Evolutionary conservation across 192 early-diverging fungal genomes (phyloP), one percentile per base, ranked within the genome.

Genomic region (Mortierella antarctica): DNA sequence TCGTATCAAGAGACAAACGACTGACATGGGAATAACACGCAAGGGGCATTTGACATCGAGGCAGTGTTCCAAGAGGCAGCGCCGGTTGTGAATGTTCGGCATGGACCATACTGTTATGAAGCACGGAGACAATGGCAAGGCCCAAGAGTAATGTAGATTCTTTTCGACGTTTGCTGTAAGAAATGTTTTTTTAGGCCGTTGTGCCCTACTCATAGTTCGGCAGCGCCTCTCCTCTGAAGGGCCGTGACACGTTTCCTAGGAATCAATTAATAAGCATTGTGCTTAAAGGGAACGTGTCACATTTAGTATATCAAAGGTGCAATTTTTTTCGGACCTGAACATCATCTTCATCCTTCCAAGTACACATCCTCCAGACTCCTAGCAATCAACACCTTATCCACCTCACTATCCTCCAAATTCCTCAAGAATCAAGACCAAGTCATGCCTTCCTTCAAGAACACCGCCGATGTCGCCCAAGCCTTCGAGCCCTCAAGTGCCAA

Each of bases 231-330:
- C 31, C 31, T 31, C 31, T 31, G 31, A 31, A 31, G 31, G 3
- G 45, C 48, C 42, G 63, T 67, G 72, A 66, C 64, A 67, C 56
- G 57, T 67, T 52, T 18, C 13, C 58, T n/a, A 52, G 21, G 49
- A 20, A 7, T 17, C 10, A 41, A 74, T 67, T 74, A 65, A 47
- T 74, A 17, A 67, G 56, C 63, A 62, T 13, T 21, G 4, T n/a
- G 46, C 45, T 51, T 59, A 40, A 41, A 52, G 63, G 57, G 65
- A 74, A 67, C 64, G 58, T 74, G 73, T 67, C 65, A 74, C 65
- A 74, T 74, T 44, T 12, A 56, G 14, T 67, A 74, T 67, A 74
- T 67, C 42, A 66, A 6, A 7, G 8, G 14, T 21, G 54, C 39
- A 39, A 21, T 47, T 55, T 53, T 61, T 41, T 47, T 47, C 23